Conservation (phyloP, 73 alveolate species). For the Paramecium sonneborni region DNA sequence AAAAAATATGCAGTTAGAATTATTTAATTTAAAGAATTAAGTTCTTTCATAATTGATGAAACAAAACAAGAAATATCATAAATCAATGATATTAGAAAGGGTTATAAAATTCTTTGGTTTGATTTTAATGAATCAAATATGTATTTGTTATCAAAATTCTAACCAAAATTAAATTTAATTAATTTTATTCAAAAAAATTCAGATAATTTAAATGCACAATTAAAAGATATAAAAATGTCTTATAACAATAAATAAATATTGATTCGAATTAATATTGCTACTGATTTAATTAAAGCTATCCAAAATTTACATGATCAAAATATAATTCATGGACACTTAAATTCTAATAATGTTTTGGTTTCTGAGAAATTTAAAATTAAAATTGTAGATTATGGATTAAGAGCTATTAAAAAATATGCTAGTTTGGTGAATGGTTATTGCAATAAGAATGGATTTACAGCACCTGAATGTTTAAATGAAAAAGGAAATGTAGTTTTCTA, state of each 20-base stretch:
- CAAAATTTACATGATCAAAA: slow-evolving; percentile 8
- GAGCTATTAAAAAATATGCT: slow-evolving; percentile 14
- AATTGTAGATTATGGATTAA: slow-evolving; percentile 52
- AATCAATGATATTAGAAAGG: not conserved
- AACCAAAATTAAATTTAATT: not conserved
- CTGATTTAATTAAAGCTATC: not conserved
- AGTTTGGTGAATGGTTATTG: slow-evolving; percentile 31
- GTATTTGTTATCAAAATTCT: not conserved
- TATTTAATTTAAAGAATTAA: slow-evolving; percentile 9
- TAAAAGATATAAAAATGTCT: not conserved
- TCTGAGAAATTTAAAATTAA: not conserved
- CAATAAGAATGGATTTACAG: slow-evolving; percentile 42
- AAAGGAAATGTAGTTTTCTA: slow-evolving; percentile 42
- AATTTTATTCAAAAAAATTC: not conserved
- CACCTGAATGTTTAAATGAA: slow-evolving; percentile 44
- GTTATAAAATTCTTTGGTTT: slow-evolving; percentile 15
- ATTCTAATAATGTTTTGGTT: not conserved
- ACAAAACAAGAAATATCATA: not conserved
- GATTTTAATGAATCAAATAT: not conserved
- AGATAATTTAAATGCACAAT: not conserved
- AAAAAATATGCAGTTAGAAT: not conserved
- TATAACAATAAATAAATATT: not conserved
- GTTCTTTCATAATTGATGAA: slow-evolving; percentile 30
- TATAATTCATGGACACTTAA: slow-evolving; percentile 30
- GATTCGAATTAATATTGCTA: not conserved